These are phyloP conservation scores for Misopates orontium DNA, from an alignment of 257 asterid genomes.

Conservation along the genomic window DNA sequence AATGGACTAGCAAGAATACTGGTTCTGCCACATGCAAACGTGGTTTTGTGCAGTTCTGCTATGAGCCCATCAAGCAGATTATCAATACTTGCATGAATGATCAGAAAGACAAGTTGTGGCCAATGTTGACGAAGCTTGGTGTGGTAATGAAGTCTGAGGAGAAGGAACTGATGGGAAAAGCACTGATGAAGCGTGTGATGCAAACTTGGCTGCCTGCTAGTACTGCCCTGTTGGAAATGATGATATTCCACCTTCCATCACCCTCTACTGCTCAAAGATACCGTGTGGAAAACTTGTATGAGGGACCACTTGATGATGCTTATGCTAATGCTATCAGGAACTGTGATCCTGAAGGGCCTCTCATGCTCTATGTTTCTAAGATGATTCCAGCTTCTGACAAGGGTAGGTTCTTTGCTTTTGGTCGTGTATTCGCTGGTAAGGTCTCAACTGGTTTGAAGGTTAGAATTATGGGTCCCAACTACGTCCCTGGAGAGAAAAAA, in stretches of 20 bases:
- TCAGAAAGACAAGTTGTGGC: slow-evolving; percentile 18
- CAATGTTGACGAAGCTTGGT: slow-evolving; percentile 15
- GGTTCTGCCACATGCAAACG: slow-evolving; percentile 11
- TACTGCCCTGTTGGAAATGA: slow-evolving; percentile 19
- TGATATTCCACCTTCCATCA: slow-evolving; percentile 17
- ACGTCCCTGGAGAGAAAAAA: slow-evolving; percentile 16
- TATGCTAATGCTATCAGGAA: slow-evolving; percentile 18
- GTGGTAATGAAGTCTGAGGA: slow-evolving; percentile 1
- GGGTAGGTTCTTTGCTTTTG: slow-evolving; percentile 22
- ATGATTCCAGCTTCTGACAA: slow-evolving; percentile 21
- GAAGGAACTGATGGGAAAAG: slow-evolving; percentile 18
- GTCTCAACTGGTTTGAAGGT: slow-evolving; percentile 20
- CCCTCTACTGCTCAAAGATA: slow-evolving; percentile 12
- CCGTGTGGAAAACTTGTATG: slow-evolving; percentile 17
- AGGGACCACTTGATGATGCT: slow-evolving; percentile 18
- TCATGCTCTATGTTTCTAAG: slow-evolving; percentile 19
- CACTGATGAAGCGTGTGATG: slow-evolving; percentile 21
- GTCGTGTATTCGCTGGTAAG: slow-evolving; percentile 18
- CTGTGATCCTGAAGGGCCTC: slow-evolving; percentile 22
- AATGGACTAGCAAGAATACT: slow-evolving; percentile 14
- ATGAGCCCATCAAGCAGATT: slow-evolving; percentile 15
- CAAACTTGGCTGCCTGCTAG: slow-evolving; percentile 19
- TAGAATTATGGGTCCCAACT: slow-evolving; percentile 20
- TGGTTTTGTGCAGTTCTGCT: slow-evolving; percentile 20
- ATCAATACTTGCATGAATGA: slow-evolving; percentile 15